These are phyloP conservation scores for Blastobotrys persicus DNA, from an alignment of 1,139 yeast genomes.

Conservation along the genomic window DNA sequence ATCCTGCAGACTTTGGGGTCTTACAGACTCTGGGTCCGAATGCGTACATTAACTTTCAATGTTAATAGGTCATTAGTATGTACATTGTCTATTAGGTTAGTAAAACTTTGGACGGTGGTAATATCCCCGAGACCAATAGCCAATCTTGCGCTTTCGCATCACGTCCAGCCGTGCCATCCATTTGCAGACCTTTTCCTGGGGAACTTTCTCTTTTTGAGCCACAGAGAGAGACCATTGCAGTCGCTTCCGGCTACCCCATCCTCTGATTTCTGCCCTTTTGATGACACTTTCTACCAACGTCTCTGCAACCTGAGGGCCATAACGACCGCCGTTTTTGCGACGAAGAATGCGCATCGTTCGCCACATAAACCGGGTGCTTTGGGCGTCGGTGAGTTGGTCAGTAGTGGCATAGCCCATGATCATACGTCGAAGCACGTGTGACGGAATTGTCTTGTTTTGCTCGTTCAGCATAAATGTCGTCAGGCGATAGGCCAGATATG, in stretches of 20 bases:
- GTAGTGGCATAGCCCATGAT: constrained; percentile 18
- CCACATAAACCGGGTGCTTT: constrained; percentile 21
- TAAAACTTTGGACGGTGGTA: constrained; percentile 5
- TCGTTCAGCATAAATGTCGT: constrained; percentile 19
- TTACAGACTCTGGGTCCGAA: background rate
- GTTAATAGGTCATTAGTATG: background rate
- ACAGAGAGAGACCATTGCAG: constrained; percentile 27
- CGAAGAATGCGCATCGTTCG: constrained; percentile 14
- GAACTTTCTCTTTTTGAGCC: constrained; percentile 22
- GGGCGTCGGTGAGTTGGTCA: constrained; percentile 21
- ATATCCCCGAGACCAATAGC: constrained; percentile 24
- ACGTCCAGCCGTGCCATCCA: constrained; percentile 23
- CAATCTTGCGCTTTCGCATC: constrained; percentile 22
- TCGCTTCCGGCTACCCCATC: constrained; percentile 25
- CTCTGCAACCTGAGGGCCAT: constrained; percentile 15
- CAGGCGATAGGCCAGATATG: constrained; percentile 19
- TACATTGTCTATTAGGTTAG: background rate
- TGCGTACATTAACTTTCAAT: too few species aligned
- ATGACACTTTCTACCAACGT: constrained; percentile 25
- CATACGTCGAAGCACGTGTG: constrained; percentile 20
- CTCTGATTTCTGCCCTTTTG: constrained; percentile 17
- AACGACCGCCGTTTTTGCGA: constrained; percentile 10
- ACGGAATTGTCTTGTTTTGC: constrained; percentile 14
- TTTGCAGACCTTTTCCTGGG: constrained; percentile 14
- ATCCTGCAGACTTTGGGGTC: background rate